These are phyloP conservation scores for Suillus subluteus DNA, from an alignment of 768 basidiomycete genomes.

Conservation along the genomic window DNA sequence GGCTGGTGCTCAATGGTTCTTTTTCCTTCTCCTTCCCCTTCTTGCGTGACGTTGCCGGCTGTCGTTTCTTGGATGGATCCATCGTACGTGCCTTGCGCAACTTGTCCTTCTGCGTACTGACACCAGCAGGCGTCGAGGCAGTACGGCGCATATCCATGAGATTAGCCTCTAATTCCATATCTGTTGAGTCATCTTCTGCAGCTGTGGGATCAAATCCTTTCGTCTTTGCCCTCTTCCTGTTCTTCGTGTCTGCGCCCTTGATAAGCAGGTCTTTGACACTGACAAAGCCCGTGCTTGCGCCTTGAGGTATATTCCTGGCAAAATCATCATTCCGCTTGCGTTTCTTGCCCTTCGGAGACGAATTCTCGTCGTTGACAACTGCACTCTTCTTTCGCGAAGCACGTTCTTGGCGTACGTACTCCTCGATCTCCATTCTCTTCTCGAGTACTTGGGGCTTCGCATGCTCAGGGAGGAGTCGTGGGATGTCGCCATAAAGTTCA, in stretches of 20 bases:
- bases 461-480: conserved; percentile 79
- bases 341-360: conserved; percentile 49
- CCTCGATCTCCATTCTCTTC: conserved; percentile 81
- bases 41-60: conserved; percentile 19
- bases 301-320: conserved; percentile 70
- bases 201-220: conserved; percentile 52
- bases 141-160: conserved; percentile 53
- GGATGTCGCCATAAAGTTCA: conserved; percentile 92
- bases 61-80: conserved; percentile 29
- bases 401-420: conserved; percentile 59
- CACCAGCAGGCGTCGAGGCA: conserved; percentile 40
- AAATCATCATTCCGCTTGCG: conserved; percentile 73
- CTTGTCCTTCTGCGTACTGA: conserved; percentile 39
- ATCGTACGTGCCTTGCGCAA: conserved; percentile 52
- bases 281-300: conserved; percentile 75
- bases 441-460: conserved; percentile 79
- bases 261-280: conserved; percentile 63
- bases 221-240: conserved; percentile 44
- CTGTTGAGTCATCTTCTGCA: conserved; percentile 68
- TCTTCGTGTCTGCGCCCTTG: conserved; percentile 49
- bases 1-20: conserved; percentile 38
- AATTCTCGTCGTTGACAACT: conserved; percentile 27
- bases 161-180: conserved; percentile 67
- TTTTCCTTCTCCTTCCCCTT: conserved; percentile 30
- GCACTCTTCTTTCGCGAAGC: conserved; percentile 41